phyloP scores from a whole-genome alignment of 2,329 filamentous ascomycete species.

The Pseudogymnoascus sp. region DNA sequence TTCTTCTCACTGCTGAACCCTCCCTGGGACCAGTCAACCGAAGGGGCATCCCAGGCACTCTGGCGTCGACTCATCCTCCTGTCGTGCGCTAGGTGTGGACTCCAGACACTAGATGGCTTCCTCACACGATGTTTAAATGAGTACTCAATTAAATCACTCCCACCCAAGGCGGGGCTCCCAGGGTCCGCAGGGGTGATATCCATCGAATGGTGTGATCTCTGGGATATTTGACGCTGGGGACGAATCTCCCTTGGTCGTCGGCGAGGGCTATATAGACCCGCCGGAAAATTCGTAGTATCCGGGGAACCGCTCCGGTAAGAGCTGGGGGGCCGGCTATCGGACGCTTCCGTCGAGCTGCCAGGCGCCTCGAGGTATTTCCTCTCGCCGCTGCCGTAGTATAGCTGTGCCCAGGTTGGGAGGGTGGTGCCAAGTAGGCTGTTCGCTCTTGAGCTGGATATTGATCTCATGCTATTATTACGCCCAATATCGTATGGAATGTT shows the following conservation, averaged over 20 bases:
- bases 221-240: conserved; percentile 19
- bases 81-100: conserved; percentile 62
- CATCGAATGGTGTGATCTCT: conserved; percentile 29
- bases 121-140: conserved; percentile 18
- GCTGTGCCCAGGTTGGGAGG: conserved; percentile 41
- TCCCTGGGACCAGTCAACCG: conserved; percentile 56
- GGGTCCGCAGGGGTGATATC: conserved; percentile 34
- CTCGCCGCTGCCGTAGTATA: conserved; percentile 66
- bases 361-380: conserved; percentile 39
- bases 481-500: conserved; percentile 36
- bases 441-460: conserved; percentile 33
- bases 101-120: conserved; percentile 54
- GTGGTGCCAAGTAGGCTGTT: conserved; percentile 34
- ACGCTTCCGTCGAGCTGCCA: conserved; percentile 21
- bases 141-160: conserved; percentile 24
- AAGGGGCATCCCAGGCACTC: conserved; percentile 68
- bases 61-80: conserved; percentile 44
- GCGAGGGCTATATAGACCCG: conserved; percentile 38
- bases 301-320: conserved; percentile 41
- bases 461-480: conserved; percentile 27
- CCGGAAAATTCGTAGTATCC: conserved; percentile 40
- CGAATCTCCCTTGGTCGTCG: conserved; percentile 36
- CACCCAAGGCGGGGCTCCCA: conserved; percentile 17
- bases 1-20: conserved; percentile 59
- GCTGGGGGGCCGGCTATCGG: conserved; percentile 39